Evolutionary conservation across 768 basidiomycete genomes (phyloP).

Genomic region (Tulasnella sp.): DNA sequence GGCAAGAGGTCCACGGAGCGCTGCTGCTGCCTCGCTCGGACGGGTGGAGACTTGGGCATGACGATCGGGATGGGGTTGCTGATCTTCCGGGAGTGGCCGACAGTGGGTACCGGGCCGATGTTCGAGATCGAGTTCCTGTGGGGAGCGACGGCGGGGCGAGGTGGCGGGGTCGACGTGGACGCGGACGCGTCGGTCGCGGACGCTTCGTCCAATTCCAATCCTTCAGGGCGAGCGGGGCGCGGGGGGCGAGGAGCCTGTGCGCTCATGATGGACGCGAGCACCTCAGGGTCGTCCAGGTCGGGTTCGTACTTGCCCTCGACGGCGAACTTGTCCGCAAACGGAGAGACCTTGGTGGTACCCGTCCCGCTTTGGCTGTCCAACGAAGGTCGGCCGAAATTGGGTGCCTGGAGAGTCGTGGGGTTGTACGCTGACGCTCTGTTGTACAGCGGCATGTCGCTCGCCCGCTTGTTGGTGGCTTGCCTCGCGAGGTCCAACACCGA

Average conservation of each 20-base stretch:
- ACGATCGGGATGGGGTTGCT: slow-evolving; percentile 12
- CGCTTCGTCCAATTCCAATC: not conserved
- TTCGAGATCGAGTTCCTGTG: slow-evolving; percentile 7
- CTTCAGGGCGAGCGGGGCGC: slow-evolving; percentile 12
- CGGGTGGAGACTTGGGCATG: not conserved
- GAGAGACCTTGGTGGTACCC: not conserved
- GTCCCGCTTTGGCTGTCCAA: not conserved
- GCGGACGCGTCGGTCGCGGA: not conserved
- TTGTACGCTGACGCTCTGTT: not conserved
- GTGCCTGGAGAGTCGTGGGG: not conserved
- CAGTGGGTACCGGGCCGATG: slow-evolving; percentile 4
- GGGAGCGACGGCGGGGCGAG: not conserved
- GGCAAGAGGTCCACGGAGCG: not conserved
- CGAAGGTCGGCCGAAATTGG: not conserved
- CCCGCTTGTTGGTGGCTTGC: not conserved
- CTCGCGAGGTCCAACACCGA: slow-evolving; percentile 12
- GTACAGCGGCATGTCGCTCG: slow-evolving; percentile 8
- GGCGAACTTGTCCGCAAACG: slow-evolving; percentile 24
- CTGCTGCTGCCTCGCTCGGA: not conserved
- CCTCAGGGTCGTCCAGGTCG: not conserved
- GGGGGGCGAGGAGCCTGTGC: slow-evolving; percentile 16
- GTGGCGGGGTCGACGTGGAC: not conserved
- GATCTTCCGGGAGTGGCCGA: slow-evolving; percentile 17
- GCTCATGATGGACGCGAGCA: not conserved
- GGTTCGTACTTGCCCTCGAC: slow-evolving; percentile 22